Conservation (phyloP, 2,329 filamentous ascomycete genomes). For the Colletotrichum sp. region DNA sequence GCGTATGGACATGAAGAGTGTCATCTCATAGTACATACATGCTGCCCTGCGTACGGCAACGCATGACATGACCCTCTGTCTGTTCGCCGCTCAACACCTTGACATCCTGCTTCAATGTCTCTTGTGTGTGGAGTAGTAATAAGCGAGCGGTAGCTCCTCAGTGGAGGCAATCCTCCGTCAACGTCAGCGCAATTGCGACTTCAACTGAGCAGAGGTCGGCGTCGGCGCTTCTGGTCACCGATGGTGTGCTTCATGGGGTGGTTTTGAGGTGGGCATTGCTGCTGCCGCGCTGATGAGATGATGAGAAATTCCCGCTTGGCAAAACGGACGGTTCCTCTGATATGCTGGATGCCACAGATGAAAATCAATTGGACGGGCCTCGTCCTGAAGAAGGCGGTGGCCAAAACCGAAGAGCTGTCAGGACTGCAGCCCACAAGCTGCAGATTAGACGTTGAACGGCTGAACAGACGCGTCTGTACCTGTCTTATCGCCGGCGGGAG, state of each 20-base stretch:
- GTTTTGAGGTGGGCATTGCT: background rate
- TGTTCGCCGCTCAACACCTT: background rate
- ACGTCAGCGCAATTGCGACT: background rate
- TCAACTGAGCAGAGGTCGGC: background rate
- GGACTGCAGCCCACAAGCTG: background rate
- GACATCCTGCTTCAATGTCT: background rate
- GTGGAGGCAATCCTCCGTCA: background rate
- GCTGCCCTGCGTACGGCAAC: background rate
- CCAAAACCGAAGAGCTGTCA: background rate
- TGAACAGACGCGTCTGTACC: background rate
- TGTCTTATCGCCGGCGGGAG: background rate
- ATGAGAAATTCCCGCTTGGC: background rate
- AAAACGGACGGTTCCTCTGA: background rate
- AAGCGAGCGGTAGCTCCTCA: background rate
- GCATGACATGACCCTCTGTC: background rate
- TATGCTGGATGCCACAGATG: background rate
- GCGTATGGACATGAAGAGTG: background rate
- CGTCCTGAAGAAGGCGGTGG: background rate
- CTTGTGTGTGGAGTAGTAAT: background rate
- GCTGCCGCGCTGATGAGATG: background rate
- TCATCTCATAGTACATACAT: background rate
- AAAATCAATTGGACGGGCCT: background rate
- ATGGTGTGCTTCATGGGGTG: background rate
- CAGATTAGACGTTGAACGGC: background rate
- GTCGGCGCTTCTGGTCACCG: background rate